These are phyloP conservation scores for Microdochium trichocladiopsis DNA, from an alignment of 2,329 filamentous ascomycete genomes.

Conservation along the genomic window DNA sequence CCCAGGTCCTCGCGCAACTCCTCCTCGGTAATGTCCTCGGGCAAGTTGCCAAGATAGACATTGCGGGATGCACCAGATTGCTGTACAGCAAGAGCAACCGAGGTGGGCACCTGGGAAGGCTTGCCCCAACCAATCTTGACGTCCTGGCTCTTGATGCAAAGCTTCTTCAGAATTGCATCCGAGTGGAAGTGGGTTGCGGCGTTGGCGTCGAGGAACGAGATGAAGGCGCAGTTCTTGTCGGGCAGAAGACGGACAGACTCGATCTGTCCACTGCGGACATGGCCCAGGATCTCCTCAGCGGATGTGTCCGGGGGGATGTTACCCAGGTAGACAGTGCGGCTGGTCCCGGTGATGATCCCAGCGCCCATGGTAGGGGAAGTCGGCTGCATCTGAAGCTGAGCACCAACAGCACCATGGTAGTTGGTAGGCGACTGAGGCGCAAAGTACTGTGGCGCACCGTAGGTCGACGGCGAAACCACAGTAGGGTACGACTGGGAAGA, in stretches of 20 bases:
- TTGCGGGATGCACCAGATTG: conserved; percentile 96
- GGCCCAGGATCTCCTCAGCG: conserved; percentile 91
- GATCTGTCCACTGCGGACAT: conserved; percentile 95
- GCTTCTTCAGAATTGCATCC: conserved; percentile 98
- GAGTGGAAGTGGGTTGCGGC: conserved; percentile 99
- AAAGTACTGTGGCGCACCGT: conserved; percentile 76
- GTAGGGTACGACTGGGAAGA: conserved; percentile 79
- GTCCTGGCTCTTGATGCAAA: conserved; percentile 96
- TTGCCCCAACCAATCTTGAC: conserved; percentile 99
- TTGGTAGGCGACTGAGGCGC: conserved; percentile 80
- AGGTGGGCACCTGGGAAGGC: conserved; percentile 94
- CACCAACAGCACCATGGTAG: conserved; percentile 58
- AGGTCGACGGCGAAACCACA: conserved; percentile 78
- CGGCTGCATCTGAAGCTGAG: conserved; percentile 53
- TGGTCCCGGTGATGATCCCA: conserved; percentile 82
- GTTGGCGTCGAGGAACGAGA: conserved; percentile 95
- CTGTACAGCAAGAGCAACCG: conserved; percentile 93
- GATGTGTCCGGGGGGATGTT: conserved; percentile 98
- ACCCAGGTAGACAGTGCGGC: conserved; percentile 92
- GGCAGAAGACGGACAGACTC: conserved; percentile 95
- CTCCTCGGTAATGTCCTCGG: conserved; percentile 84
- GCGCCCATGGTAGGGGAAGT: conserved; percentile 69
- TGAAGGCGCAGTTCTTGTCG: conserved; percentile 99
- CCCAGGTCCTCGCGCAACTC: conserved; percentile 90
- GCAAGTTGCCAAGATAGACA: conserved; percentile 89